Evolutionary conservation across 768 basidiomycete species (phyloP).

Genomic region (Phallus indusiatus): DNA sequence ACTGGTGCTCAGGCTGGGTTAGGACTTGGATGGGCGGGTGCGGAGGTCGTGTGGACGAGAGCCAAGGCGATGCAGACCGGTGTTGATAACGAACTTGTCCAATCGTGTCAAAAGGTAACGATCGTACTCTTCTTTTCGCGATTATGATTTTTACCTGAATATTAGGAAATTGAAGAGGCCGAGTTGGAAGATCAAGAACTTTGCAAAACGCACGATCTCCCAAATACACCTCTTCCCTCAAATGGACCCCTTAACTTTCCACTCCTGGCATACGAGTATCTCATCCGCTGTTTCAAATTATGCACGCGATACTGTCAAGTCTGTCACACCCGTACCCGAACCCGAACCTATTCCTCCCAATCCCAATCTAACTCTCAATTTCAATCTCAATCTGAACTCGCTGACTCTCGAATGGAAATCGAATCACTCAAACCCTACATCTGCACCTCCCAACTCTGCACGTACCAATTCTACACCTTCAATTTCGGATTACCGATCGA

Average conservation of each 20-base stretch:
- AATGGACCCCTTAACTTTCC: slow-evolving; percentile 51
- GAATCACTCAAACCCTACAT: slow-evolving; percentile 68
- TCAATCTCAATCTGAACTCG: slow-evolving; percentile 19
- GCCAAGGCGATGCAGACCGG: slow-evolving; percentile 35
- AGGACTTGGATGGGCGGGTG: slow-evolving; percentile 67
- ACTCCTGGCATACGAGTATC: slow-evolving; percentile 54
- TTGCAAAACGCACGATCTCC: slow-evolving; percentile 34
- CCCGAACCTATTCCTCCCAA: no score
- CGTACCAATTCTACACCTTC: slow-evolving; percentile 58
- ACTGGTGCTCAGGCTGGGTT: no score
- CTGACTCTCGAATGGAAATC: slow-evolving; percentile 33
- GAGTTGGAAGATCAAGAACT: slow-evolving; percentile 36
- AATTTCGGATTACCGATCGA: slow-evolving; percentile 62
- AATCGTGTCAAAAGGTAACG: slow-evolving; percentile 7
- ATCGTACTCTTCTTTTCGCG: no score
- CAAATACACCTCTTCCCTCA: slow-evolving; percentile 22
- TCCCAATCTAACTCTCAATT: no score
- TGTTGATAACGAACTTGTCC: slow-evolving; percentile 30
- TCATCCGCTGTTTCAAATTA: slow-evolving; percentile 57
- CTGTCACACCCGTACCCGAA: slow-evolving; percentile 43
- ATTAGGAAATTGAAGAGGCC: slow-evolving; percentile 23
- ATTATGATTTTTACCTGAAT: no score
- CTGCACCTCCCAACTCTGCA: slow-evolving; percentile 54
- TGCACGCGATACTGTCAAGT: slow-evolving; percentile 66
- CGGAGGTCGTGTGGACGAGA: slow-evolving; percentile 42